Base-by-base conservation (phyloP, 306 rosid genomes). In the Quercus dentata region DNA sequence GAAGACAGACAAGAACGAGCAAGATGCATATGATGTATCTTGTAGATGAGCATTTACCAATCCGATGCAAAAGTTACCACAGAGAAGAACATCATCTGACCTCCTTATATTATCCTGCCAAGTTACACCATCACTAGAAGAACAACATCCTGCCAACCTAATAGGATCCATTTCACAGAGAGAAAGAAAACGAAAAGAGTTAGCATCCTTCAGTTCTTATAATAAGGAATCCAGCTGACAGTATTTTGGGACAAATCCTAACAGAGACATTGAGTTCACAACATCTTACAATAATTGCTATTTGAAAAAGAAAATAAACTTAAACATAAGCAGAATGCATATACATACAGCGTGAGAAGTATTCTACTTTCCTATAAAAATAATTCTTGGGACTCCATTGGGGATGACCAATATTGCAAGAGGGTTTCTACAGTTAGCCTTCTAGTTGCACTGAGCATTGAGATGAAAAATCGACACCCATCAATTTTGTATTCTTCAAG, bases 401-500 rank as follows among this genome's bases (percentile, higher is more conserved):
- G 96, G 83, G 99, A 95, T 56, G 97, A 83, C 99, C 97, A 95
- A 81, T 95, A 89, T 67, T 75, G 92, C 88, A 95, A 74, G 84
- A 95, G 89, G 20, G 98, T 90, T 76, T 95, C 99, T 73, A 95
- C 97, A 33, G 98, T 95, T 58, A 95, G 76, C 82, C 98, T 88
- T 72, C 97, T 86, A n/a, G 97, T 95, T 80, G 98, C 94, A 80
- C 99, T 90, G 30, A 95, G 99, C 98, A 95, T 93, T 8, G 99
- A 92, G 83, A 95, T 95, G 89, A 92, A 95, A 88, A 92, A 95
- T 69, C 97, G 92, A 76, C 96, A 95, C 49, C 99, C 99, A 76
- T 95, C 99, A 74, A 94, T 94, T 84, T 94, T 95, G 85, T 95
- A 95, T 85, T 92, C 99, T 82, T 95, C 98, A 64, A 95, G 91